Percentiles rank a stretch among this genome's conserved stretches.
phyloP scores from a whole-genome alignment of 495 filamentous ascomycete genomes.

The Aspergillus haitiensis region DNA sequence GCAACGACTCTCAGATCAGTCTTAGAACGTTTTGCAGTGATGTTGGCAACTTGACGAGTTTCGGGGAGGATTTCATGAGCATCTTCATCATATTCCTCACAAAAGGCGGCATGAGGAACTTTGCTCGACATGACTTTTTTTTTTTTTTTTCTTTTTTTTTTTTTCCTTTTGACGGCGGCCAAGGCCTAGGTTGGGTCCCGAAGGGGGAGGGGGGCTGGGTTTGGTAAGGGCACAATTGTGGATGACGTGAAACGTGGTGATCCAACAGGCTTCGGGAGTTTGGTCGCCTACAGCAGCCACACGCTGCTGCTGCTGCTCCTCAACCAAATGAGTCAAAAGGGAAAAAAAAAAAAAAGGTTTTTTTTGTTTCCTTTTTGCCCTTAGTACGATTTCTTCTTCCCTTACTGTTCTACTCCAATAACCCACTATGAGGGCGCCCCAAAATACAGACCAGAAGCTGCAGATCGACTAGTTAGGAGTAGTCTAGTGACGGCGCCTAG shows the following conservation, averaged over 20 bases:
- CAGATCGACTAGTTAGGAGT: slow-evolving; percentile 24
- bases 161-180: slow-evolving; percentile 19
- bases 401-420: slow-evolving; percentile 15
- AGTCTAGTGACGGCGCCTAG: slow-evolving; percentile 27
- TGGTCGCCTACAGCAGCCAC: slow-evolving; percentile 29
- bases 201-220: slow-evolving; percentile 18
- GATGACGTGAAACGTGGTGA: slow-evolving; percentile 39
- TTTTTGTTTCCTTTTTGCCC: slow-evolving; percentile 18
- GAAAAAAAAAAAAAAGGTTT: slow-evolving; percentile 16
- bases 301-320: slow-evolving; percentile 20
- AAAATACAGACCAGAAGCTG: slow-evolving; percentile 17
- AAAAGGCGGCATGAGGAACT: slow-evolving; percentile 46
- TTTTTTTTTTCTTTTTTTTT: no score
- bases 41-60: slow-evolving; percentile 53
- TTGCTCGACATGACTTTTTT: slow-evolving; percentile 41
- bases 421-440: slow-evolving; percentile 19
- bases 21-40: slow-evolving; percentile 56
- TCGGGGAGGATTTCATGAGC: slow-evolving; percentile 46
- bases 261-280: slow-evolving; percentile 29
- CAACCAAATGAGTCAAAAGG: slow-evolving; percentile 29
- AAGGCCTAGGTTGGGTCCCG: slow-evolving; percentile 28
- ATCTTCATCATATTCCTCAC: slow-evolving; percentile 61
- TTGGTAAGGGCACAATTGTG: slow-evolving; percentile 26
- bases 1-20: slow-evolving; percentile 39
- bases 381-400: slow-evolving; percentile 14